A percentile compares a stretch with the other conserved stretches of the same genome.
Evolutionary conservation across 768 basidiomycete genomes (phyloP).

Genomic region (Naematelia aurantialba): DNA sequence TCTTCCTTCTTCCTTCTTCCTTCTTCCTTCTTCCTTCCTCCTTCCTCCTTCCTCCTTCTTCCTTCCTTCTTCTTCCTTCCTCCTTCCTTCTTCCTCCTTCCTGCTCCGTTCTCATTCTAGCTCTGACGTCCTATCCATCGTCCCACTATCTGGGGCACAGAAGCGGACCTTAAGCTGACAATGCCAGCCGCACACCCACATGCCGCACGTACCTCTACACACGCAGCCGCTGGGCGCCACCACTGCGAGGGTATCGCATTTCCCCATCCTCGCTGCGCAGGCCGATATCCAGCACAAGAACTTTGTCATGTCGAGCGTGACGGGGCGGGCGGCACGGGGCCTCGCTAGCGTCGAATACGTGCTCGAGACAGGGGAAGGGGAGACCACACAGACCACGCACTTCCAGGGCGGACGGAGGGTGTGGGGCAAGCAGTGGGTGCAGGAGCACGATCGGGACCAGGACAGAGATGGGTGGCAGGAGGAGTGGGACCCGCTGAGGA

Average conservation of each 20-base stretch:
- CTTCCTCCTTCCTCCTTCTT: too few species aligned
- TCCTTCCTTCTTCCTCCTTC: too few species aligned
- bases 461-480: background rate
- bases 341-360: constrained; percentile 45
- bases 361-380: constrained; percentile 17
- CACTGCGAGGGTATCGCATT: constrained; percentile 3
- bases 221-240: constrained; percentile 31
- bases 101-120: too few species aligned
- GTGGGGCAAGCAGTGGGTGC: constrained; percentile 1
- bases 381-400: background rate
- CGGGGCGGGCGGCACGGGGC: constrained; percentile 15
- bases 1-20: too few species aligned
- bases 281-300: constrained; percentile 5
- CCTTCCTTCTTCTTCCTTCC: too few species aligned
- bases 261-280: constrained; percentile 16
- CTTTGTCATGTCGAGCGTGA: constrained; percentile 3
- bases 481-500: too few species aligned
- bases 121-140: too few species aligned
- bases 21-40: too few species aligned
- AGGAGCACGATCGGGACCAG: background rate
- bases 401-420: background rate
- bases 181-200: constrained; percentile 46
- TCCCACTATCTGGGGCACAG: too few species aligned
- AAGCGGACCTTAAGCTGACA: background rate
- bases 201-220: constrained; percentile 40